Evolutionary conservation across 2,329 filamentous ascomycete genomes (phyloP), one percentile per base, ranked within the genome.

Genomic region (Alternaria sp.): DNA sequence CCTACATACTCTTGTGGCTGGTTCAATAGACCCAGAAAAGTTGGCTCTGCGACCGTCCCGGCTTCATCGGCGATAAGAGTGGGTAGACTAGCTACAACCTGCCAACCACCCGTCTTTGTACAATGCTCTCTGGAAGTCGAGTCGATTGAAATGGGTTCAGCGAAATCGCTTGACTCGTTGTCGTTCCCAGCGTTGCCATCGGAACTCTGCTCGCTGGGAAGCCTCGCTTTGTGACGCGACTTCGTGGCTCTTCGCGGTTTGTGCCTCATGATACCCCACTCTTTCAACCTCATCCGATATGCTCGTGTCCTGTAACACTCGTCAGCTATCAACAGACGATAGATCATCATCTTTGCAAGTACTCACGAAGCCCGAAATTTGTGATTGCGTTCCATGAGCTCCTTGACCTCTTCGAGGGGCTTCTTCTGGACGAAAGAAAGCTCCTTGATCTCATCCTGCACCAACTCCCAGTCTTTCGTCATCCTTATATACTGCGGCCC

Each of bases 221-320:
- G 33, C 43, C 41, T 58, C 6, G 46, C 25, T 6, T 60, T 55
- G 28, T 51, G 57, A 20, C 56, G 51, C 26, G 63, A 50, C 30
- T 51, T 62, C 8, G 30, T 55, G 3, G 28, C 45, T 49, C 55
- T 65, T 7, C 66, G 61, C 26, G 61, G 47, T n/a, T 66, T 69
- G 37, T 76, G 67, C 53, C 75, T 73, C 63, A 72, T 72, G 1
- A 75, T 67, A 1, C 76, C 75, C 77, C 77, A 79, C 59, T 79
- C 77, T 62, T 77, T 78, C 43, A 79, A 45, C 57, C 78, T 79
- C 74, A 78, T 77, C 14, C 77, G 72, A 66, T 79, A 79, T 12
- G 78, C 75, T 55, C 78, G 66, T 7, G 75, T 79, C 2, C 77
- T 79, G 28, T 20, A n/a, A 15, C 3, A 1, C 23, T 9, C 7